Percentiles rank a stretch among this genome's conserved stretches.
Conservation (phyloP, 345 rosid genomes). For the Boechera retrofracta region DNA sequence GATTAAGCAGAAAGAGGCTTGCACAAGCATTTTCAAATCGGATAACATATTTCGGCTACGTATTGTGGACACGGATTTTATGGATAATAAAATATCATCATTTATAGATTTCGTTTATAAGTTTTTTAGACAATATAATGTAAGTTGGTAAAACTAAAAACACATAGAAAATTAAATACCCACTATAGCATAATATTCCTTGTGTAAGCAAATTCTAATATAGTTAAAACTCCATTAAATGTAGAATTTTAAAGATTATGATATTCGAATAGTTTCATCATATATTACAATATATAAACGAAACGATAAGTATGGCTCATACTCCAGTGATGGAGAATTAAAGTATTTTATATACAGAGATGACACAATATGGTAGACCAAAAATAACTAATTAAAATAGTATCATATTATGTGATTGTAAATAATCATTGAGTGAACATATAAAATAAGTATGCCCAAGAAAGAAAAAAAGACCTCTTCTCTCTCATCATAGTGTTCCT, state of each 20-base stretch:
- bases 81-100: not conserved
- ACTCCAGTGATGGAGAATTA: constrained; percentile 32
- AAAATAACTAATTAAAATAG: constrained; percentile 23
- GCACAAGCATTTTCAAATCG: not conserved
- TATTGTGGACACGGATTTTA: not conserved
- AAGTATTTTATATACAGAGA: constrained; percentile 30
- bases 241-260: not conserved
- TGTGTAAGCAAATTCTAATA: not conserved
- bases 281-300: constrained; percentile 10
- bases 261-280: not conserved
- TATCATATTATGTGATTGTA: constrained; percentile 21
- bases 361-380: constrained; percentile 43
- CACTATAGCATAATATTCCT: not conserved
- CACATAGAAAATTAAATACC: not conserved
- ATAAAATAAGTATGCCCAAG: constrained; percentile 34
- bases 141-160: not conserved
- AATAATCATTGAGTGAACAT: constrained; percentile 35
- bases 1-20: not conserved
- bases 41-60: not conserved
- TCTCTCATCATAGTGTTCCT: constrained; percentile 45
- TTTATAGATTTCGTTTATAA: not conserved
- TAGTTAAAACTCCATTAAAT: not conserved
- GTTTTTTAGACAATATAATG: not conserved
- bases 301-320: constrained; percentile 34
- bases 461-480: constrained; percentile 19